Evolutionary conservation across 441 rosid genomes (phyloP).

Genomic region (Capsella rubella): DNA sequence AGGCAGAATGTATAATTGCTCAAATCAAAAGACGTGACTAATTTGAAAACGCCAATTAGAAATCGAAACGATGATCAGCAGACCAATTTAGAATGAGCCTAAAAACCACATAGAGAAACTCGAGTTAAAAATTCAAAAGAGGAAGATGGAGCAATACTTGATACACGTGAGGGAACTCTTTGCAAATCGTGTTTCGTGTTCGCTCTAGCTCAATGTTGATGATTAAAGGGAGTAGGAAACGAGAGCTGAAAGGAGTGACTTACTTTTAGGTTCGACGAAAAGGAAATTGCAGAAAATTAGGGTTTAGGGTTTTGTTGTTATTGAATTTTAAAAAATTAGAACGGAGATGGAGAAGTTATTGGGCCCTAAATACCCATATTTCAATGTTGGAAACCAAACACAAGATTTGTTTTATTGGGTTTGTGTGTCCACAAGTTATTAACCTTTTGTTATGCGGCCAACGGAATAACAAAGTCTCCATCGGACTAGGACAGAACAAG

Average conservation of each 20-base stretch:
- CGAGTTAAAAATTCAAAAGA: neutral
- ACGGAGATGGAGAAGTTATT: neutral
- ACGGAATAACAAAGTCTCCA: too few relatives aligned
- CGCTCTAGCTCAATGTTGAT: neutral
- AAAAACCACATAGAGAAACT: neutral
- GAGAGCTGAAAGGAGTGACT: neutral
- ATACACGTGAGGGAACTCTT: neutral
- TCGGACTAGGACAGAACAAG: too few relatives aligned
- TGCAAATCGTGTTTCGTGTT: neutral
- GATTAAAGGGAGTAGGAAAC: neutral
- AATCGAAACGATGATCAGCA: neutral
- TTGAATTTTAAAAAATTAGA: neutral
- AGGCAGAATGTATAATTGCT: neutral
- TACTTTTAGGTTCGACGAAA: neutral
- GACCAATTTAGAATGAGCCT: neutral
- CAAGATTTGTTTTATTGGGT: too few relatives aligned
- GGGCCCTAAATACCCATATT: neutral
- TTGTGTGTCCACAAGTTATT: too few relatives aligned
- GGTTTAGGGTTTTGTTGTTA: neutral
- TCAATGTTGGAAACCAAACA: too few relatives aligned
- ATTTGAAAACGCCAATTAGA: neutral
- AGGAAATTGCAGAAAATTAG: slow-evolving; percentile 4
- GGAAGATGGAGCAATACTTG: neutral
- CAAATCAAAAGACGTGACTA: neutral
- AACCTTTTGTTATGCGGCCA: too few relatives aligned